These are phyloP conservation scores for Amesomyces nigricolor DNA, from an alignment of 2,329 filamentous ascomycete genomes.

Conservation along the genomic window DNA sequence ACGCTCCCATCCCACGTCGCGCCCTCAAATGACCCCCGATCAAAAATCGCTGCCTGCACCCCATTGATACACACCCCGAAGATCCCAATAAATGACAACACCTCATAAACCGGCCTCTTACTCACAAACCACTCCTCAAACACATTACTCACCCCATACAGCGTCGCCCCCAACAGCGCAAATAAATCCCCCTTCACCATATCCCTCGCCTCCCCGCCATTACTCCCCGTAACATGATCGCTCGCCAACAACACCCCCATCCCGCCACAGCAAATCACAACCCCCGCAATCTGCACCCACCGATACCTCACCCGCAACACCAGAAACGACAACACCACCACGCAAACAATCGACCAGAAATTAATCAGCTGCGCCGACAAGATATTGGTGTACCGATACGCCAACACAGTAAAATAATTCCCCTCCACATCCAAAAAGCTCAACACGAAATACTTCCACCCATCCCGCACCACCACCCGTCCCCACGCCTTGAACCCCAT, in stretches of 20 bases:
- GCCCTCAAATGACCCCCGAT: slow-evolving; percentile 63
- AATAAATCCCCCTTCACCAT: slow-evolving; percentile 90
- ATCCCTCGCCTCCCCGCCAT: slow-evolving; percentile 62
- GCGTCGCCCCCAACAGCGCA: slow-evolving; percentile 78
- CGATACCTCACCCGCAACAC: slow-evolving; percentile 87
- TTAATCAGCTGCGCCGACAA: slow-evolving; percentile 92
- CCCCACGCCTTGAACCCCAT: slow-evolving; percentile 71
- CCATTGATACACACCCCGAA: slow-evolving; percentile 91
- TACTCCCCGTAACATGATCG: slow-evolving; percentile 75
- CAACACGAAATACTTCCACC: slow-evolving; percentile 92
- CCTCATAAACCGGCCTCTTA: slow-evolving; percentile 83
- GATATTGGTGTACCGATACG: slow-evolving; percentile 88
- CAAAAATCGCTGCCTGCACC: slow-evolving; percentile 84
- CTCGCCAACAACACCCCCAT: slow-evolving; percentile 81
- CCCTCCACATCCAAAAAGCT: slow-evolving; percentile 92
- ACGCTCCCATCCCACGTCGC: slow-evolving; percentile 63
- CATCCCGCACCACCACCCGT: slow-evolving; percentile 59
- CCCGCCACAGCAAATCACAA: slow-evolving; percentile 84
- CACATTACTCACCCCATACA: slow-evolving; percentile 87
- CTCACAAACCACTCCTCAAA: slow-evolving; percentile 92
- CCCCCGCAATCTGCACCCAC: slow-evolving; percentile 75
- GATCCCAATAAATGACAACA: slow-evolving; percentile 83
- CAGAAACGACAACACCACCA: slow-evolving; percentile 77
- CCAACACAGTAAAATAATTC: slow-evolving; percentile 96
- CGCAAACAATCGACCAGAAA: slow-evolving; percentile 96